phyloP scores from a whole-genome alignment of 2,329 filamentous ascomycete genomes.

The Exophiala sp. region DNA sequence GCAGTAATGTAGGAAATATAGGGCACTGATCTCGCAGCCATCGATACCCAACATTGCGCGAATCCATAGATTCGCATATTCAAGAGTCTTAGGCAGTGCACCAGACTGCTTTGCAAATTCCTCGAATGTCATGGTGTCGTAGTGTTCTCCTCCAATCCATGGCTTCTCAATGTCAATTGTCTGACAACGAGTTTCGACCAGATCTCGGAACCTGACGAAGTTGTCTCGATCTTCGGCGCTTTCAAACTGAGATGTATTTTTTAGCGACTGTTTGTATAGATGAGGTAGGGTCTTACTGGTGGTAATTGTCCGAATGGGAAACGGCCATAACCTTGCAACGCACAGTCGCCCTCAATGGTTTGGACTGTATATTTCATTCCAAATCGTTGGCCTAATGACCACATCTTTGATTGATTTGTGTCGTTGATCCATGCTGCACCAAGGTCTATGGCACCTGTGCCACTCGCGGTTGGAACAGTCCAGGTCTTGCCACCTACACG shows the following conservation, averaged over 20 bases:
- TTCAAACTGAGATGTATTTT: neutral
- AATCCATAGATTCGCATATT: slow-evolving; percentile 38
- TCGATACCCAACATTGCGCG: slow-evolving; percentile 52
- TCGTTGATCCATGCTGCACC: slow-evolving; percentile 61
- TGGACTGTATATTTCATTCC: slow-evolving; percentile 47
- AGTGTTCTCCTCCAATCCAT: neutral
- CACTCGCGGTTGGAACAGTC: slow-evolving; percentile 23
- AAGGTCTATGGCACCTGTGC: slow-evolving; percentile 42
- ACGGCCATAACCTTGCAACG: slow-evolving; percentile 41
- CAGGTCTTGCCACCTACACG: slow-evolving; percentile 43
- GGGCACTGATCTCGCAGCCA: slow-evolving; percentile 47
- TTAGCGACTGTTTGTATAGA: neutral
- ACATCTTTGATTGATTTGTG: slow-evolving; percentile 48
- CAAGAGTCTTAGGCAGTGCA: neutral
- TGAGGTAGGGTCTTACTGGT: neutral
- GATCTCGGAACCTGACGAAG: neutral
- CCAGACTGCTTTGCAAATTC: neutral
- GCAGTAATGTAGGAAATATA: slow-evolving; percentile 56
- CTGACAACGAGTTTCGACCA: neutral
- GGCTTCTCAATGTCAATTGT: neutral
- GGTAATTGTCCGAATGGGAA: neutral
- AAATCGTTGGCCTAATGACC: slow-evolving; percentile 30
- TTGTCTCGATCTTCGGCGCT: neutral
- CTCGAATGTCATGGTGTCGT: neutral
- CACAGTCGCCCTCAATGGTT: slow-evolving; percentile 43